Base-by-base conservation (phyloP, 2,329 filamentous ascomycete genomes). In the Neocucurbitaria cava region DNA sequence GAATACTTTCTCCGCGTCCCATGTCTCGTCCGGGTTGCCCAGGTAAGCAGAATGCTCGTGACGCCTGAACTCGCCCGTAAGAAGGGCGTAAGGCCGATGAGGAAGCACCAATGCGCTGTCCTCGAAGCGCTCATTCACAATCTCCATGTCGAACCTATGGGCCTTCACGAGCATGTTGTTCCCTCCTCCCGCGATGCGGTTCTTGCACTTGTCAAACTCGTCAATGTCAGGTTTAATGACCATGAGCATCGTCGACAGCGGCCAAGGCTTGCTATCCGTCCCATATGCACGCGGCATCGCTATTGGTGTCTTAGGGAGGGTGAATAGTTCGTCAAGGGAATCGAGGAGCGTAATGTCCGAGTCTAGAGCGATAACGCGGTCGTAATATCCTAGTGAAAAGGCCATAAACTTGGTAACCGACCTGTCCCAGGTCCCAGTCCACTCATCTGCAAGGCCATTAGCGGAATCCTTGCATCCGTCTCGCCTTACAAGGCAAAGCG, bases 231-330 rank as follows among this genome's bases (percentile, higher is more conserved):
- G 88, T 43, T 86, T 77, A 38, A 89, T 76, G 3, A 90, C 81
- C 69, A 89, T 82, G 36, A 90, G 66, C 38, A 87, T 81, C 2
- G 85, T 86, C 0, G 86, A 85, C 10, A 91, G 78, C 2, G 81
- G 79, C 58, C 79, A 79, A 8, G 77, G 78, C 0, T 80, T 76
- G 0, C 83, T 83, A 5, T 83, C 78, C 1, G 86, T 77, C 89
- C 89, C 91, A 71, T 91, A 91, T 8, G 89, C 89, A 28, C 86
- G 83, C 1, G 89, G 87, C 83, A 91, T 87, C 2, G 88, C 88
- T 3, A 89, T 81, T 1, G 83, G 78, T 1, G 83, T 81, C 1
- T 77, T 70, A 0, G 89, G 89, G 1, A 89, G 78, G 24, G 88
- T 81, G 74, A 92, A 92, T 0, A 91, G 80, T 49, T 91, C 88